phyloP scores from a whole-genome alignment of 2,329 filamentous ascomycete species.

The Colletotrichum horii region DNA sequence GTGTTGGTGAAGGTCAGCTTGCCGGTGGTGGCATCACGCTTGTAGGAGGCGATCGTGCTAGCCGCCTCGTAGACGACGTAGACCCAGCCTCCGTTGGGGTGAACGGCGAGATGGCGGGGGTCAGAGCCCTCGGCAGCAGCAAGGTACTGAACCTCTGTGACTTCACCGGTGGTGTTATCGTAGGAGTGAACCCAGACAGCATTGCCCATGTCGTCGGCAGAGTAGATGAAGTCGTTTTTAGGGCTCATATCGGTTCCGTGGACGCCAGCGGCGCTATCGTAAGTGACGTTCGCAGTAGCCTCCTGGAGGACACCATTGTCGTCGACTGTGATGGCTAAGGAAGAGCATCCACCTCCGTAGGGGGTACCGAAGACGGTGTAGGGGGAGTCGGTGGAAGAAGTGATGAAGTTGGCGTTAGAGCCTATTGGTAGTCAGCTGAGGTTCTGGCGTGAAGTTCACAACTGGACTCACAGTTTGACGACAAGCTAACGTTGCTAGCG shows the following conservation, averaged over 20 bases:
- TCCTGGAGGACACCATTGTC: conserved; percentile 20
- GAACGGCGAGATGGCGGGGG: conserved; percentile 30
- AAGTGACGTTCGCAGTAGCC: conserved; percentile 22
- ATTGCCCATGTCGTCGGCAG: conserved; percentile 34
- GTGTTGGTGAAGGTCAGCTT: conserved; percentile 3
- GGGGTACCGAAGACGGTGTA: conserved; percentile 27
- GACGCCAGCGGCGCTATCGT: conserved; percentile 26
- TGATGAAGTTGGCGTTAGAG: conserved; percentile 25
- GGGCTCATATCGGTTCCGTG: conserved; percentile 27
- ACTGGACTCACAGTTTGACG: conserved; percentile 15
- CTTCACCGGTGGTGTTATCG: conserved; percentile 23
- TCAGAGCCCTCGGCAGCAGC: conserved; percentile 23
- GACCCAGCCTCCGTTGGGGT: conserved; percentile 30
- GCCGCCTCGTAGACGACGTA: conserved; percentile 32
- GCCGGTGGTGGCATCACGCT: conserved; percentile 20
- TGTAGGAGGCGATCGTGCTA: conserved; percentile 29
- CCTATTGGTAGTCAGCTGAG: neutral
- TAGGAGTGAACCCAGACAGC: conserved; percentile 32
- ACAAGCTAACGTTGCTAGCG: conserved; percentile 5
- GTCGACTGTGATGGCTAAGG: conserved; percentile 26
- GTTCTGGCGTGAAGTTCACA: neutral
- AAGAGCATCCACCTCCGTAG: conserved; percentile 25
- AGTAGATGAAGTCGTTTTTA: conserved; percentile 31
- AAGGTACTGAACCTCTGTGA: conserved; percentile 25
- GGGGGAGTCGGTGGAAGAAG: conserved; percentile 17